These are phyloP conservation scores for Trichophyton mentagrophytes DNA, from an alignment of 2,329 filamentous ascomycete species.

Conservation along the genomic window DNA sequence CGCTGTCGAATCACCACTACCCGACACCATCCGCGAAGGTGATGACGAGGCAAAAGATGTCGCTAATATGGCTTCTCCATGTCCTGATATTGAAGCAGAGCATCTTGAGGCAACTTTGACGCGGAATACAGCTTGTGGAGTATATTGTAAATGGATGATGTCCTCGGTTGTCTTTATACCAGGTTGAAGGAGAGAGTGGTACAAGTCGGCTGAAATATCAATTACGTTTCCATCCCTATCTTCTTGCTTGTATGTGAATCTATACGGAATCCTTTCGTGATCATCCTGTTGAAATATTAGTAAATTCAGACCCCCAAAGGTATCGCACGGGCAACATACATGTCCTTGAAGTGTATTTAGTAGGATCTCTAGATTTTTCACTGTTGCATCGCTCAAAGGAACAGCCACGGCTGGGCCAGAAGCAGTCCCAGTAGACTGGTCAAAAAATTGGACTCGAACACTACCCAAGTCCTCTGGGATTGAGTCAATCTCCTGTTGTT, in stretches of 20 bases:
- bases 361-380: constrained; percentile 78
- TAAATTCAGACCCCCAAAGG: neutral
- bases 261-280: constrained; percentile 51
- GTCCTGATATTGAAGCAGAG: constrained; percentile 75
- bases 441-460: constrained; percentile 76
- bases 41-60: constrained; percentile 72
- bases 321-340: constrained; percentile 34
- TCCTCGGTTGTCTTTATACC: constrained; percentile 47
- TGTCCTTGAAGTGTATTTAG: constrained; percentile 72
- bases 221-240: constrained; percentile 26
- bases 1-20: constrained; percentile 81
- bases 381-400: constrained; percentile 68
- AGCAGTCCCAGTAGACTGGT: constrained; percentile 57
- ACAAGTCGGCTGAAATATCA: constrained; percentile 37
- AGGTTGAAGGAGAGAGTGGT: constrained; percentile 40
- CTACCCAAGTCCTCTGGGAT: constrained; percentile 59
- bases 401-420: constrained; percentile 62
- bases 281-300: constrained; percentile 30
- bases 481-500: constrained; percentile 60
- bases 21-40: constrained; percentile 69
- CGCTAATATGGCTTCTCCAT: constrained; percentile 79
- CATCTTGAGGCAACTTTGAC: constrained; percentile 86
- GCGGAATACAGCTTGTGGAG: constrained; percentile 83
- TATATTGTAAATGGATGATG: constrained; percentile 49
- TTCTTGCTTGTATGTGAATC: constrained; percentile 47